Evolutionary conservation across 768 basidiomycete species (phyloP).

Genomic region (Hygrocybe punicea): DNA sequence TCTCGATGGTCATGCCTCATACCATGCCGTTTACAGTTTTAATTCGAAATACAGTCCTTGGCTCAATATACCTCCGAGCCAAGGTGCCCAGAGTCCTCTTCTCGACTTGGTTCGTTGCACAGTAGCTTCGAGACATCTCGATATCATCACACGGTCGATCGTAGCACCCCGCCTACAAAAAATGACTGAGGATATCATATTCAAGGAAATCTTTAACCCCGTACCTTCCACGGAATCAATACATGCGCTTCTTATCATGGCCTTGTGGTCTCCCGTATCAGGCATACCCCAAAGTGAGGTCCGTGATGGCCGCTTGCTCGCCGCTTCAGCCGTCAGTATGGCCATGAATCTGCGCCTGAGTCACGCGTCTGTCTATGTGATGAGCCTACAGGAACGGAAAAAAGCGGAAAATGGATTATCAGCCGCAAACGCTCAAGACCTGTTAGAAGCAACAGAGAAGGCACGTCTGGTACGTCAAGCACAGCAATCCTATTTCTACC

Average conservation of each 20-base stretch:
- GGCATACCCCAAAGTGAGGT: conserved; percentile 26
- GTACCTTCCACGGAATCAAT: conserved; percentile 42
- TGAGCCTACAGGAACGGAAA: conserved; percentile 27
- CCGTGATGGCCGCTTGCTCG: conserved; percentile 39
- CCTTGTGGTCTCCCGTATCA: conserved; percentile 44
- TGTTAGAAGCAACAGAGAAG: conserved; percentile 34
- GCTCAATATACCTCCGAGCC: conserved; percentile 38
- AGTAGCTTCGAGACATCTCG: conserved; percentile 44
- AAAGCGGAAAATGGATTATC: conserved; percentile 16
- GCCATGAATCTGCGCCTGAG: conserved; percentile 44
- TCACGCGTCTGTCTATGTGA: conserved; percentile 33
- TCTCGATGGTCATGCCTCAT: neutral
- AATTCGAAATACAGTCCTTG: conserved; percentile 44
- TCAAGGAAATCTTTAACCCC: conserved; percentile 42
- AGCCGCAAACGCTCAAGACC: conserved; percentile 23
- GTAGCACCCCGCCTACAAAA: conserved; percentile 41
- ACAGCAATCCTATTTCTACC: neutral
- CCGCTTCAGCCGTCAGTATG: conserved; percentile 45
- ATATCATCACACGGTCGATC: conserved; percentile 31
- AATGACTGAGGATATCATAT: conserved; percentile 39
- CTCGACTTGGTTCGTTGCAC: conserved; percentile 46
- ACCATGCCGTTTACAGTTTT: conserved; percentile 30
- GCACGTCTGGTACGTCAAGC: conserved; percentile 36
- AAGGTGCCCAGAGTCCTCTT: conserved; percentile 29
- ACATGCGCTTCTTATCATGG: conserved; percentile 40